Percentiles rank a stretch among this genome's conserved stretches.
These are phyloP conservation scores for Mycena belliarum DNA, from an alignment of 768 basidiomycete genomes.

Conservation along the genomic window DNA sequence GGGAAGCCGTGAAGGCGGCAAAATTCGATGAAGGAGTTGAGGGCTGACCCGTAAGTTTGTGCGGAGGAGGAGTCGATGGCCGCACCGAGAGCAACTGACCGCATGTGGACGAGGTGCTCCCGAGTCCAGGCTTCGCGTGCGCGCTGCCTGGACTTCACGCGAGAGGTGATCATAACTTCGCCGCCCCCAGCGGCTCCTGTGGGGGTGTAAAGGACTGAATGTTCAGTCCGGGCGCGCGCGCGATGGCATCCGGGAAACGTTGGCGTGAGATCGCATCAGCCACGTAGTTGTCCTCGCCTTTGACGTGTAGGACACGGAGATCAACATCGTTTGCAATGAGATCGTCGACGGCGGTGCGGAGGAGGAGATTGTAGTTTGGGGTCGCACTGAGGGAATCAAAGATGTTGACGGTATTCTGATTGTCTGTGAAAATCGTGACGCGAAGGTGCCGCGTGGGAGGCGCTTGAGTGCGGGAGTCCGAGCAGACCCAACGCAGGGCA, in stretches of 20 bases:
- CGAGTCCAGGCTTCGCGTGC: slow-evolving; percentile 30
- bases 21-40: slow-evolving; percentile 35
- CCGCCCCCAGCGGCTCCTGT: neutral
- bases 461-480: neutral
- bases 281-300: slow-evolving; percentile 27
- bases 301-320: slow-evolving; percentile 29
- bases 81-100: neutral
- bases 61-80: slow-evolving; percentile 23
- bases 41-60: slow-evolving; percentile 28
- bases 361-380: slow-evolving; percentile 28
- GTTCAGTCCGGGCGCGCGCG: too few species aligned
- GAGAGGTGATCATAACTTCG: neutral
- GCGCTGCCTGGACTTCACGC: slow-evolving; percentile 32
- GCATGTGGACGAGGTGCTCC: neutral
- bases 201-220: neutral
- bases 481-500: neutral
- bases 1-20: slow-evolving; percentile 26
- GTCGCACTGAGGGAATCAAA: slow-evolving; percentile 17
- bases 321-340: slow-evolving; percentile 13
- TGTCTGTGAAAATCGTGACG: slow-evolving; percentile 21
- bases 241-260: neutral
- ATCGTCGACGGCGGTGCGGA: slow-evolving; percentile 22
- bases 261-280: slow-evolving; percentile 35
- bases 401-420: slow-evolving; percentile 12
- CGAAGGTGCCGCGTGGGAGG: neutral